Conservation (phyloP, 495 filamentous ascomycete species). For the Penicillium daleae region DNA sequence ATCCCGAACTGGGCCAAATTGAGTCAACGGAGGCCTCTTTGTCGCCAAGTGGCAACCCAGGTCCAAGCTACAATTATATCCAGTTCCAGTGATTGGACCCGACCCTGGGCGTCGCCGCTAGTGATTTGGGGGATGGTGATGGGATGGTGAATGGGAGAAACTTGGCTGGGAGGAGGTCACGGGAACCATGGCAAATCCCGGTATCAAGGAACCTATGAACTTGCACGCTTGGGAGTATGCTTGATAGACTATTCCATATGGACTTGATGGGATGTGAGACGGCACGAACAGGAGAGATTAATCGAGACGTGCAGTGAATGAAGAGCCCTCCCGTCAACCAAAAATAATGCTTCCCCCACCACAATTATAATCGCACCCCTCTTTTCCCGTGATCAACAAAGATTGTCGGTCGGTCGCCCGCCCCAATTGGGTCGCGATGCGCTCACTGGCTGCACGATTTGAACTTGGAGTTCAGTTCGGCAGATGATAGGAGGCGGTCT, state of each 20-base stretch:
- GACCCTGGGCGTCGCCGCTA: constrained; percentile 6
- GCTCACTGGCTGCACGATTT: constrained; percentile 11
- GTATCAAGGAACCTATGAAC: neutral
- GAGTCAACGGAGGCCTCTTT: neutral
- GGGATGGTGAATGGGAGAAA: neutral
- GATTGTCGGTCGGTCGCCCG: constrained; percentile 18
- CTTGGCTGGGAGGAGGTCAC: neutral
- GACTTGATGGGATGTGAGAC: neutral
- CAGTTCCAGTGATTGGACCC: neutral
- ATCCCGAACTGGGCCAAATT: constrained; percentile 14
- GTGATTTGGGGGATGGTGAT: constrained; percentile 1
- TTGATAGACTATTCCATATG: neutral
- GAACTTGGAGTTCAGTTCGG: neutral
- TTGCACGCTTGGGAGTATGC: neutral
- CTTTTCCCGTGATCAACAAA: constrained; percentile 27
- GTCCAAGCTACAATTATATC: neutral
- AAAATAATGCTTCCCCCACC: neutral
- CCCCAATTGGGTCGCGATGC: neutral
- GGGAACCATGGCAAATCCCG: constrained; percentile 8
- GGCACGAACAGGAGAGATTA: neutral
- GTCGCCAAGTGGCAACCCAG: neutral
- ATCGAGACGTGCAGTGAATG: neutral
- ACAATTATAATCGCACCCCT: constrained; percentile 8
- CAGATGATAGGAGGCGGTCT: constrained; percentile 17
- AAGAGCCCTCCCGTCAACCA: neutral